Percentiles rank a stretch among this genome's conserved stretches.
Evolutionary conservation across 768 basidiomycete genomes (phyloP).

Genomic region (Mycena vitilis): DNA sequence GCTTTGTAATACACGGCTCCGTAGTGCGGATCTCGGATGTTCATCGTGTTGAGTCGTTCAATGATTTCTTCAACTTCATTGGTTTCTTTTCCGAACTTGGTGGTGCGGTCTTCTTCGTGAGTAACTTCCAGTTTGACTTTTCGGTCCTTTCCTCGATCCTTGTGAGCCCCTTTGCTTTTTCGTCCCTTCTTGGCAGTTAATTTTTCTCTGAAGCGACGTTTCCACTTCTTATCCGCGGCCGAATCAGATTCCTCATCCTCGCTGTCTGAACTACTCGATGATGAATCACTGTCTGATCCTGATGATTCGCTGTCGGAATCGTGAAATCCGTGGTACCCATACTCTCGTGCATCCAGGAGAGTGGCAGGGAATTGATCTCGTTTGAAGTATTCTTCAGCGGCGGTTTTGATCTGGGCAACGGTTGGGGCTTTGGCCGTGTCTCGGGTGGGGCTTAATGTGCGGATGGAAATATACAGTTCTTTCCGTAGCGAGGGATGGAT

Average conservation of each 20-base stretch:
- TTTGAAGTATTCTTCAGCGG: constrained; percentile 17
- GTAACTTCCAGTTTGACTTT: neutral
- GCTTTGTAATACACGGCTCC: constrained; percentile 15
- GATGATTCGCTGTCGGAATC: neutral
- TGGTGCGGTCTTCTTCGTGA: neutral
- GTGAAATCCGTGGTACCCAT: neutral
- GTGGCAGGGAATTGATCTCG: constrained; percentile 14
- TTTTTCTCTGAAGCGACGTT: neutral
- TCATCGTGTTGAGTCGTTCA: constrained; percentile 7
- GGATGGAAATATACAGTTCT: neutral
- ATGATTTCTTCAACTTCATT: constrained; percentile 9
- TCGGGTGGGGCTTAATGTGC: neutral
- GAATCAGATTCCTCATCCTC: neutral
- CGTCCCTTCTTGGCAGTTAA: neutral
- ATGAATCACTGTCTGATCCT: neutral
- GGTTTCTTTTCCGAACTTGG: neutral
- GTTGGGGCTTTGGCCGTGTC: constrained; percentile 1
- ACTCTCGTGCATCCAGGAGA: neutral
- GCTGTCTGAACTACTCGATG: neutral
- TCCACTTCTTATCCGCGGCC: constrained; percentile 2
- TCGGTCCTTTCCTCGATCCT: neutral
- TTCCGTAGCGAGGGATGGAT: neutral
- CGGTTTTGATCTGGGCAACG: neutral
- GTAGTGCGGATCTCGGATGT: constrained; percentile 10
- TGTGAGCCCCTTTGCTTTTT: neutral